Evolutionary conservation across 441 rosid genomes (phyloP), one percentile per base, ranked within the genome.

Genomic region (Macaranga tanarius): DNA sequence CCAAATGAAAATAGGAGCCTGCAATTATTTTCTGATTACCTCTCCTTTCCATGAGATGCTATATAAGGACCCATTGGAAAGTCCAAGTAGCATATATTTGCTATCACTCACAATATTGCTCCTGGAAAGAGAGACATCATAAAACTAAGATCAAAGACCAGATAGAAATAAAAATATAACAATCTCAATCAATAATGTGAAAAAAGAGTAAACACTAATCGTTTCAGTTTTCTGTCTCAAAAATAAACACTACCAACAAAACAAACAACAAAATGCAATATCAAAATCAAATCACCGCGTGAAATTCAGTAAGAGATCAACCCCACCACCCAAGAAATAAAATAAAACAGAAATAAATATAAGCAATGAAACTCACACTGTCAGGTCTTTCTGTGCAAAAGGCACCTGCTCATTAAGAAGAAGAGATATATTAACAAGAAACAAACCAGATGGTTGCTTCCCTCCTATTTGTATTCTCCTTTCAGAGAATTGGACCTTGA

Each of bases 21-120:
- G 62, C 68, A 69, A 61, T 55, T 50, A 28, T 25, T 67, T 62
- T 67, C 28, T 48, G 44, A 78, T 79, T 91, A 95, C 99, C 99
- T 95, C 98, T 67, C 97, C 99, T 79, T 92, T 95, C 99, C 99
- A 95, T 28, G 99, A 95, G 70, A 92, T 86, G 74, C 89, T 83
- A 79, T 87, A 91, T 55, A 95, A 79, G 75, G 87, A 89, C 77
- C 99, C 99, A 80, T 86, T 83, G 44, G 97, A 91, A 75, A 92
- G 98, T 75, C 99, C 99, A 80, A 95, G 71, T 48, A 92, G 81
- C 92, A 92, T 83, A 84, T 90, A 83, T 79, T 86, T 95, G 83
- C 73, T 83, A 72, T 92, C 98, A 66, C 89, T 82, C 72, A 95
- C 97, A 80, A 91, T 87, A 79, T 95, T 95, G 85, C 99, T 95